Conservation (phyloP, 768 basidiomycete genomes). For the Lactarius quietus region DNA sequence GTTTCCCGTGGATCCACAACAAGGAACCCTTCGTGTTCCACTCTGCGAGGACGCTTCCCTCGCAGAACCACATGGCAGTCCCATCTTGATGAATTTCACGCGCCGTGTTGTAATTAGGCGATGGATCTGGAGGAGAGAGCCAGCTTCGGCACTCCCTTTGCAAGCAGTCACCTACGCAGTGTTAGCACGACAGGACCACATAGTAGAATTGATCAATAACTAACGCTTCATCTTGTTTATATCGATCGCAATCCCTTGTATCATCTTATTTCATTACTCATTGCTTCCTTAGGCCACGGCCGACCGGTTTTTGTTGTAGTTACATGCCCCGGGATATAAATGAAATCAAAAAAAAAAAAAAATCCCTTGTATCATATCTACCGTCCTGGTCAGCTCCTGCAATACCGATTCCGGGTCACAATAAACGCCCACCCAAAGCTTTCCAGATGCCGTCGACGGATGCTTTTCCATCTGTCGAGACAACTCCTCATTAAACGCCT, state of each 20-base stretch:
- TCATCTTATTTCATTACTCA: too few relatives aligned
- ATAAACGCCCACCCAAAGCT: neutral
- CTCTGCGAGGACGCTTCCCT: neutral
- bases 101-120: neutral
- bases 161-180: neutral
- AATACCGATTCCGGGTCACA: neutral
- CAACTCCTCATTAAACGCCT: too few relatives aligned
- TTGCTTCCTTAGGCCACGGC: too few relatives aligned
- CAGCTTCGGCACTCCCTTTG: neutral
- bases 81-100: neutral
- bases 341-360: too few relatives aligned
- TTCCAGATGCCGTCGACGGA: neutral
- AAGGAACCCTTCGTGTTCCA: conserved; percentile 1
- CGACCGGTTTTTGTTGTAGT: too few relatives aligned
- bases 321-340: too few relatives aligned
- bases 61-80: neutral
- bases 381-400: neutral
- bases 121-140: conserved; percentile 10
- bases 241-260: neutral
- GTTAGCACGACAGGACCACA: neutral
- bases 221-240: conserved; percentile 5
- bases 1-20: conserved; percentile 15
- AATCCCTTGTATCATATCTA: neutral
- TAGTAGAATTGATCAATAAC: neutral
- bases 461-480: neutral